Percentiles rank a stretch among this genome's conserved stretches.
These are phyloP conservation scores for Eucalyptus albens DNA, from an alignment of 345 rosid genomes.

Conservation along the genomic window DNA sequence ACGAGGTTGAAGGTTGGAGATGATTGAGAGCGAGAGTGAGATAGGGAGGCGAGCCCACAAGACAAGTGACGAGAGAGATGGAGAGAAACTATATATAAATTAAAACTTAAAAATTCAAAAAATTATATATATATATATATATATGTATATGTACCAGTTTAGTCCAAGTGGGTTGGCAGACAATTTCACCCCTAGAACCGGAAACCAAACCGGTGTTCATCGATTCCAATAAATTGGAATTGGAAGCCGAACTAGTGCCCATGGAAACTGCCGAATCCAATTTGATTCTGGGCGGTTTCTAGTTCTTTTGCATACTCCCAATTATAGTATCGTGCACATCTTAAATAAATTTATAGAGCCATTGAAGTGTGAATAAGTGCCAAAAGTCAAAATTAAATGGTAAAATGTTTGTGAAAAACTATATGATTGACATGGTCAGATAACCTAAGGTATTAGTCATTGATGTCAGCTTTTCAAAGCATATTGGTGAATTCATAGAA, in stretches of 20 bases:
- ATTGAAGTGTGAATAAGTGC: neutral
- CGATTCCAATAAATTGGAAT: too few species aligned
- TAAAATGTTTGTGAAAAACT: neutral
- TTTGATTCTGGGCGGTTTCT: rapidly evolving
- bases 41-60: rapidly evolving
- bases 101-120: too few species aligned
- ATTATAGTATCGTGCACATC: neutral
- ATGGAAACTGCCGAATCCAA: rapidly evolving
- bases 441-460: neutral
- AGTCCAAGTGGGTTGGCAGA: rapidly evolving
- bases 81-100: too few species aligned
- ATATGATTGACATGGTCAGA: neutral
- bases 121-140: too few species aligned
- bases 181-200: too few species aligned
- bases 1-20: too few species aligned
- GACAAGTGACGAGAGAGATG: too few species aligned
- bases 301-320: too few species aligned
- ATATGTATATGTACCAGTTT: rapidly evolving
- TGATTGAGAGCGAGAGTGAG: rapidly evolving
- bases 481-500: neutral
- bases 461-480: neutral
- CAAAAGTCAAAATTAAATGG: neutral
- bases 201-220: rapidly evolving
- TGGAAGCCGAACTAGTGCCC: too few species aligned
- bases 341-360: neutral